A percentile compares a stretch with the other conserved stretches of the same genome.
These are phyloP conservation scores for Stramenopiles sp. DNA, from an alignment of 352 stramenopile species.

Conservation along the genomic window DNA sequence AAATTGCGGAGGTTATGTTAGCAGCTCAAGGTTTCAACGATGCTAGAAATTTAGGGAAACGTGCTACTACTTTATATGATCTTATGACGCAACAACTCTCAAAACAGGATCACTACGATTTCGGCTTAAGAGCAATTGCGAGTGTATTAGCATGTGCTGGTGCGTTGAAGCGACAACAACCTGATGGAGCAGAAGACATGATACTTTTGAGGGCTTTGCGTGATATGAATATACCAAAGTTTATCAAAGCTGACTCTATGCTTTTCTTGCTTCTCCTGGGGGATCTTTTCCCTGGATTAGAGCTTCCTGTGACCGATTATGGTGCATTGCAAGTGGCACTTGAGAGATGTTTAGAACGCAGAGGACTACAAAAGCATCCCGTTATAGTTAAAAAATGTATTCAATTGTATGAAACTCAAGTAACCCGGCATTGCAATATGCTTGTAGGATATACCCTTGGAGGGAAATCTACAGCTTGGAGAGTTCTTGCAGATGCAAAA, in stretches of 20 bases:
- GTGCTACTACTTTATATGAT: conserved; percentile 84
- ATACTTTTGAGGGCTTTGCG: conserved; percentile 80
- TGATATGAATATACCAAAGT: conserved; percentile 89
- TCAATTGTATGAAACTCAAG: conserved; percentile 81
- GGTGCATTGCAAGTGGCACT: conserved; percentile 41
- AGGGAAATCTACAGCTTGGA: conserved; percentile 63
- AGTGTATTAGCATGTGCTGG: conserved; percentile 79
- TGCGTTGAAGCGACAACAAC: conserved; percentile 71
- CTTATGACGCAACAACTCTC: conserved; percentile 76
- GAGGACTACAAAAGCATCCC: conserved; percentile 45
- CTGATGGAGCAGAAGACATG: conserved; percentile 69
- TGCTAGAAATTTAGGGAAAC: conserved; percentile 64
- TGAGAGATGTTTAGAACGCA: conserved; percentile 55
- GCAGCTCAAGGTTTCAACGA: conserved; percentile 75
- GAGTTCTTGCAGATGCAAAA: conserved; percentile 40
- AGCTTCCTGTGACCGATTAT: conserved; percentile 74
- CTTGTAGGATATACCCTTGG: conserved; percentile 73
- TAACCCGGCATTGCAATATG: conserved; percentile 79
- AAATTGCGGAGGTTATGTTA: conserved; percentile 82
- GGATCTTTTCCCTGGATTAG: conserved; percentile 74
- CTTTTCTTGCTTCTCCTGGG: conserved; percentile 81
- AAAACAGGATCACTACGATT: conserved; percentile 87
- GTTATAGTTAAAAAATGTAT: conserved; percentile 78
- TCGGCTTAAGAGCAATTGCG: conserved; percentile 73
- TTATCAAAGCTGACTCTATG: conserved; percentile 81